Percentiles rank a stretch among this genome's conserved stretches.
Conservation (phyloP, 306 rosid genomes). For the Lablab purpureus region DNA sequence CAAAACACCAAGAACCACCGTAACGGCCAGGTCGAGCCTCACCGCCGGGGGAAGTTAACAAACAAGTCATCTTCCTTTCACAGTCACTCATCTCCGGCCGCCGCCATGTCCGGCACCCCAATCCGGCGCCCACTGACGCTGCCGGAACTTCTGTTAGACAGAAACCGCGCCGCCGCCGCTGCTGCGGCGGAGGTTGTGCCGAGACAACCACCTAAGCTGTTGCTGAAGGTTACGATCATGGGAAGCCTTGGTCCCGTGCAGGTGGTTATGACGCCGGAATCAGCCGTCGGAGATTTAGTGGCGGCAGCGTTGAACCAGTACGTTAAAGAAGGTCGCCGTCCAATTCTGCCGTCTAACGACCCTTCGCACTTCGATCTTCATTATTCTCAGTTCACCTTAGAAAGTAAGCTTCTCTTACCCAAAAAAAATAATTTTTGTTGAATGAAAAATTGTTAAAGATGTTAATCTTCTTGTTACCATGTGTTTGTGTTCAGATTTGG, state of each 20-base stretch:
- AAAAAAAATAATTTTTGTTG: neutral
- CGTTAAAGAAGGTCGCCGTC: slow-evolving; percentile 84
- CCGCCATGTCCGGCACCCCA: neutral
- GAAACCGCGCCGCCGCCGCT: slow-evolving; percentile 4
- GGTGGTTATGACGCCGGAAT: slow-evolving; percentile 67
- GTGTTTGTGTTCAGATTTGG: slow-evolving; percentile 60
- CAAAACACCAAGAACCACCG: slow-evolving; percentile 61
- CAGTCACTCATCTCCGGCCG: slow-evolving; percentile 26
- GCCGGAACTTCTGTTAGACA: slow-evolving; percentile 59
- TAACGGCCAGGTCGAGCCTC: slow-evolving; percentile 54
- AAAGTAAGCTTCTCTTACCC: slow-evolving; percentile 57
- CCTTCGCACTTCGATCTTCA: slow-evolving; percentile 76
- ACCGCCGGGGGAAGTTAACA: slow-evolving; percentile 60
- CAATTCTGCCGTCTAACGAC: slow-evolving; percentile 61
- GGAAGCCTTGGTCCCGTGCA: slow-evolving; percentile 85
- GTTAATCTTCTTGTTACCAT: neutral
- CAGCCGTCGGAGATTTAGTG: slow-evolving; percentile 63
- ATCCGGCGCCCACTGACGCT: slow-evolving; percentile 77
- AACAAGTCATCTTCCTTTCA: slow-evolving; percentile 77
- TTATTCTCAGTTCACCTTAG: slow-evolving; percentile 92
- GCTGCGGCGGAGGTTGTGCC: slow-evolving; percentile 38
- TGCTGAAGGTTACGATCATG: slow-evolving; percentile 77
- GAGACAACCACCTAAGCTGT: slow-evolving; percentile 67
- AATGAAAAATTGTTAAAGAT: neutral
- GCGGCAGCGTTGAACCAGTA: slow-evolving; percentile 60